Evolutionary conservation across 139 green algal genomes (phyloP).

Genomic region (Trebouxia sp.): DNA sequence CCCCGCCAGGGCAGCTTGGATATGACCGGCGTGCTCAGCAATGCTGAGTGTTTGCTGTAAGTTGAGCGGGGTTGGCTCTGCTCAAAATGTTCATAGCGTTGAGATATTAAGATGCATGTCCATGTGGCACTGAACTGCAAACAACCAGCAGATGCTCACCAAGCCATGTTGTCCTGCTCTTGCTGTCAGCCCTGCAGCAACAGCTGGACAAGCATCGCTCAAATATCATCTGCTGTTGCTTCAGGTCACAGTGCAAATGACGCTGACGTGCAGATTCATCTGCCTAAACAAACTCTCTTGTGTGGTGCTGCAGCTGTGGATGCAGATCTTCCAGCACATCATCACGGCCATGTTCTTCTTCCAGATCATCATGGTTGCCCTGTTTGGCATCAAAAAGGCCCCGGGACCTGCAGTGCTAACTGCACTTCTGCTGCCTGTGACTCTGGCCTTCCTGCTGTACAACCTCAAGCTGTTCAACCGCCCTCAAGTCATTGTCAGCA

Average conservation of each 20-base stretch:
- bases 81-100: too few relatives aligned
- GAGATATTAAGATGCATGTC: too few relatives aligned
- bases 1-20: too few relatives aligned
- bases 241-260: background rate
- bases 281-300: background rate
- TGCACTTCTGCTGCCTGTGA: constrained; percentile 13
- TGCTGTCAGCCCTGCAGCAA: too few relatives aligned
- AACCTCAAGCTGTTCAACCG: constrained; percentile 25
- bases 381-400: constrained; percentile 26
- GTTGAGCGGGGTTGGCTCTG: too few relatives aligned
- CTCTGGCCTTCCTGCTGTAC: constrained; percentile 10
- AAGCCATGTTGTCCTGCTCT: too few relatives aligned
- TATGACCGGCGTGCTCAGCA: too few relatives aligned
- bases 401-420: background rate
- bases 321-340: constrained; percentile 32
- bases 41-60: too few relatives aligned
- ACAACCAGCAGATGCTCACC: too few relatives aligned
- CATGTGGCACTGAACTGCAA: too few relatives aligned
- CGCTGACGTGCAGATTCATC: background rate
- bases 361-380: constrained; percentile 34
- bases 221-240: background rate
- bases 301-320: constrained; percentile 32
- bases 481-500: constrained; percentile 25
- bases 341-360: constrained; percentile 32
- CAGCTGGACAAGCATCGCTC: too few relatives aligned